Evolutionary conservation across 176 grass and related monocot species (phyloP), one percentile per base, ranked within the genome.

Genomic region (Carex littledalei): DNA sequence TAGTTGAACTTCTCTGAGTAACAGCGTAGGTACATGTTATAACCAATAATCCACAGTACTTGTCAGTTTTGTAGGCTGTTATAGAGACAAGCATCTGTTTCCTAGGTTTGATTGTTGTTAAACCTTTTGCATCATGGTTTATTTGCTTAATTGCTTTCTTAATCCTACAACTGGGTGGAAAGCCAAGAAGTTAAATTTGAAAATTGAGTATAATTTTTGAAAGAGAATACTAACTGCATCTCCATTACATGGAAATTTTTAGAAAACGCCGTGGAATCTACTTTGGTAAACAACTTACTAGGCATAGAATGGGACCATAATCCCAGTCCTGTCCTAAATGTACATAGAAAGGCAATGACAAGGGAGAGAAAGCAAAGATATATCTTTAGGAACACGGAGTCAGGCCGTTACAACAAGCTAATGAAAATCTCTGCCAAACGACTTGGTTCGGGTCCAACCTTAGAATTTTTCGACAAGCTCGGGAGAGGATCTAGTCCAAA

Each of bases 311-410:
- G 59, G 53, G 50, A 24, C 20, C 62, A 7, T 59, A 71, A 41
- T 73, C 69, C 21, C 45, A 57, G 29, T 52, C 67, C 81, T 31
- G 22, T 35, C 20, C 81, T 47, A 68, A 68, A 68, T 66, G 61
- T 41, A 64, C 60, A 43, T 31, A 63, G 67, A 52, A 95, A 83
- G 80, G 86, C 90, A 52, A 39, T 89, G 62, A 82, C 86, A 6
- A 89, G 91, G 75, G 88, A 93, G 86, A 98, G 89, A 86, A 98
- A 91, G 85, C 86, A 78, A 34, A 89, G 86, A n/a, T 93, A 90
- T 71, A 86, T 93, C 47, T 98, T 98, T 88, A 94, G 87, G 88
- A 94, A 94, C 73, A 92, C 85, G 0, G 82, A 91, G 52, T 93
- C 88, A 74, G 78, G 67, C 21, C 92, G 88, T 24, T 93, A 90